Base-by-base conservation (phyloP, 2,329 filamentous ascomycete genomes). In the Grosmannia huntii region DNA sequence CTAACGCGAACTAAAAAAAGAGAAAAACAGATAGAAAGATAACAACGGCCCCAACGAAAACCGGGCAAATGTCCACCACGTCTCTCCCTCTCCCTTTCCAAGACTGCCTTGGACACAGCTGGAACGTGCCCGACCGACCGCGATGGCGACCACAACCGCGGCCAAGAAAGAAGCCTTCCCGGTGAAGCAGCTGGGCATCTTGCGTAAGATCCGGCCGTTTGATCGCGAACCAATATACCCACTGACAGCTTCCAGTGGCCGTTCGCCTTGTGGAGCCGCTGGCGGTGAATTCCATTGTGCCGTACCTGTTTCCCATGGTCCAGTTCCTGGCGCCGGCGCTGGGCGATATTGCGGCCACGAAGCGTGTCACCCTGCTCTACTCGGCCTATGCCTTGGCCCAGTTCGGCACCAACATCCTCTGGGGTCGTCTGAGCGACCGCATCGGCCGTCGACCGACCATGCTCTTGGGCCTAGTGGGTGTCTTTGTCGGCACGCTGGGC, bases 261-360 rank as follows among this genome's bases (percentile, higher is more conserved):
- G 52, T 49, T 25, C 60, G 60, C 10, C 60, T 61, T 33, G 60
- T 61, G 7, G 60, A 61, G 48, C 60, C 60, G 28, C 31, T 61
- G 41, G 58, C 60, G 25, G 28, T 61, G 38, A 60, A 57, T 21
- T 61, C 60, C 12, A 53, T 61, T 16, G 53, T 61, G 38, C 58
- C 60, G 11, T 61, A 61, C 14, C 41, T 61, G 9, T 55, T 60
- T 27, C 28, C 50, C n/a, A 55, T 58, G 58, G 60, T 61, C 23
- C 55, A 59, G 51, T 9, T 10, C 16, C 28, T 25, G 2, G 12
- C 51, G 12, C 55, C 58, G 3, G 28, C 51, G 21, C 46, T 54
- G 9, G 56, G 46, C 53, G 60, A 61, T 12, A 31, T 54, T 9
- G 58, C 58, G 38, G 60, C 58, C 10, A 60, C 60, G 21, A 52